Base-by-base conservation (phyloP, 805 yeast species). In the Yamadazyma ubonensis region DNA sequence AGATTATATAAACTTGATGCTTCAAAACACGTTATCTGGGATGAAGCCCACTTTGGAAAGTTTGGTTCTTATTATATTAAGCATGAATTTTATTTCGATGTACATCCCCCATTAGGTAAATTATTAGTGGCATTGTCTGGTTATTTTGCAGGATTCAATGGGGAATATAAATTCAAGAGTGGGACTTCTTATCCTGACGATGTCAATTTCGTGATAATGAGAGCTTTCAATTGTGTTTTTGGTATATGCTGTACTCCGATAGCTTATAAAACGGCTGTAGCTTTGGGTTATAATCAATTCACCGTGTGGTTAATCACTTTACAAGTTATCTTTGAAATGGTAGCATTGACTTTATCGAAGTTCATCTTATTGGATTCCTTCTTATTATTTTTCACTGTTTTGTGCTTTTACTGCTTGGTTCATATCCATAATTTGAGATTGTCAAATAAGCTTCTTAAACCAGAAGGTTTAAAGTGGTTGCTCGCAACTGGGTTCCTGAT, bases 41-140 rank as follows among this genome's bases (percentile, higher is more conserved):
- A 89, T 65, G 97, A 89, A 60, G 97, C 96, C 29, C 96, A 90
- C 68, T 91, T 91, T 62, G 99, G 97, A 37, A 93, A 91, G 61
- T 91, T 91, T 60, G 98, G 97, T 22, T 83, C 96, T 9, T 83
- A 87, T 60, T 91, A 91, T 63, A 70, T 91, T 46, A 81, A 70
- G 50, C 93, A 87, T 51, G 95, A 87, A 54, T 88, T 86, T 59
- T 91, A 90, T 62, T 95, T 87, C 59, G 99, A 91, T 63, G 96
- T 91, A 23, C 99, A 91, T 64, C 99, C 99, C 35, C 99, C 99
- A 1, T 70, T 91, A 53, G 98, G 97, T 16, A 91, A 91, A 63
- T 83, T 91, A 84, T 73, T 93, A 44, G 86, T 88, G 43, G 98
- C 95, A 0, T 70, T 87, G 29, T 81, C 90, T 3, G 97, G 96